phyloP scores from a whole-genome alignment of 108 stramenopile species.

The Cyclostephanos tholiformis region DNA sequence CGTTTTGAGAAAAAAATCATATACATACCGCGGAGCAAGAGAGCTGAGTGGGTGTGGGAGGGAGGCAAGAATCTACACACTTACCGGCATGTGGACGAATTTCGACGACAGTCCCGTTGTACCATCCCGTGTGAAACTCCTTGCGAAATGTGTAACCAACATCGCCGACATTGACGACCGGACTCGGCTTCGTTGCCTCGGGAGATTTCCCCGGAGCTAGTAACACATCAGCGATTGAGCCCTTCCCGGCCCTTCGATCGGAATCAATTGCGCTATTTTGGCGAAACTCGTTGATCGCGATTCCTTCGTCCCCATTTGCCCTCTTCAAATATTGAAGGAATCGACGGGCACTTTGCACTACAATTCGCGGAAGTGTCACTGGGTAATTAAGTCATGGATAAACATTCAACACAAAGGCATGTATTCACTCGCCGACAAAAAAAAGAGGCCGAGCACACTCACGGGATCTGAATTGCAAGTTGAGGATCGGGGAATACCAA shows the following conservation, averaged over 20 bases:
- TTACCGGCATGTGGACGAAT: constrained; percentile 33
- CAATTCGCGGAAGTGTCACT: neutral
- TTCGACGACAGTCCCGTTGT: constrained; percentile 23
- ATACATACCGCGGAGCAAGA: neutral
- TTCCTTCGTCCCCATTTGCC: neutral
- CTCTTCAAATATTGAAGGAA: neutral
- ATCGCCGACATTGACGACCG: constrained; percentile 12
- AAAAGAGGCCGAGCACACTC: neutral
- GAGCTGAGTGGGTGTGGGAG: neutral
- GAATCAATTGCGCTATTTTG: neutral
- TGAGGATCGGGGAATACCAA: neutral
- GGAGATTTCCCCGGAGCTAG: neutral
- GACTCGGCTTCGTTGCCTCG: neutral
- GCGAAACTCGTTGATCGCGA: neutral
- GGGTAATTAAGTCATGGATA: neutral
- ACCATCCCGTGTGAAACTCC: constrained; percentile 30
- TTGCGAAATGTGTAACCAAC: constrained; percentile 40
- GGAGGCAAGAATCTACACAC: neutral
- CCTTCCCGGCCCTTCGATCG: neutral
- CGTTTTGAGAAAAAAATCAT: neutral
- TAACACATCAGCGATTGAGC: neutral
- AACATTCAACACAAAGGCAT: neutral
- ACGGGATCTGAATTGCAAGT: neutral
- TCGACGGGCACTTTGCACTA: neutral
- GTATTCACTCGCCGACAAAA: neutral